A percentile compares a stretch with the other conserved stretches of the same genome.
Evolutionary conservation across 441 rosid species (phyloP).

Genomic region (Pelargonium fulgidum): DNA sequence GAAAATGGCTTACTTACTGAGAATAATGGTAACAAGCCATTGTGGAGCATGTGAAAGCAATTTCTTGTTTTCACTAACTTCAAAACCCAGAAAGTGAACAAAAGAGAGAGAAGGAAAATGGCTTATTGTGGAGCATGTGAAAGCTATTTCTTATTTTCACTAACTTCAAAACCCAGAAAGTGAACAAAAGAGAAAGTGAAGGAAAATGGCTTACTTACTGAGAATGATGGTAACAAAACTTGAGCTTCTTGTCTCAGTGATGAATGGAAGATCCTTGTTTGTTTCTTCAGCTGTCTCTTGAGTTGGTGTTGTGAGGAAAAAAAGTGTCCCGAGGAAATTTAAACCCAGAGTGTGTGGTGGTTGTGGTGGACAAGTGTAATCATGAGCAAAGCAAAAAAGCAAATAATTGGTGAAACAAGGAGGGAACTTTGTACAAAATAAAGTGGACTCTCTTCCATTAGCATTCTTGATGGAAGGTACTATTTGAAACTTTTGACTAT

Average conservation of each 20-base stretch:
- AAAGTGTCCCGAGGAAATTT: constrained; percentile 12
- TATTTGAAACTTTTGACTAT: constrained; percentile 21
- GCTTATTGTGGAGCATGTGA: background rate
- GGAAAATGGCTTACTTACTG: constrained; percentile 23
- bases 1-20: constrained; percentile 15
- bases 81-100: constrained; percentile 16
- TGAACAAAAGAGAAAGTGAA: background rate
- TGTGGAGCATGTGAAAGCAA: background rate
- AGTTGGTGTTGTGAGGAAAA: constrained; percentile 18
- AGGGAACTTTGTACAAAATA: constrained; percentile 56
- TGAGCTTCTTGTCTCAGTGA: background rate
- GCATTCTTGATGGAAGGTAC: constrained; percentile 25
- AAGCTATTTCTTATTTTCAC: background rate
- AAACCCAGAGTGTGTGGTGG: constrained; percentile 5
- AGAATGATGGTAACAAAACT: constrained; percentile 5
- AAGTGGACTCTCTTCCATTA: constrained; percentile 34
- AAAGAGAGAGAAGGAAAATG: background rate
- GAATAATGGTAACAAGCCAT: constrained; percentile 4
- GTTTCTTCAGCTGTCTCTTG: constrained; percentile 7
- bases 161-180: constrained; percentile 14
- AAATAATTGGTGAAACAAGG: constrained; percentile 16
- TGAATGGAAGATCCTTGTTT: constrained; percentile 1
- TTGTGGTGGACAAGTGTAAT: constrained; percentile 38
- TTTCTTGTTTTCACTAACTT: constrained; percentile 1
- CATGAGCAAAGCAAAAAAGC: constrained; percentile 28